These are phyloP conservation scores for Taiozyma sp. DNA, from an alignment of 1,139 yeast genomes.

Conservation along the genomic window DNA sequence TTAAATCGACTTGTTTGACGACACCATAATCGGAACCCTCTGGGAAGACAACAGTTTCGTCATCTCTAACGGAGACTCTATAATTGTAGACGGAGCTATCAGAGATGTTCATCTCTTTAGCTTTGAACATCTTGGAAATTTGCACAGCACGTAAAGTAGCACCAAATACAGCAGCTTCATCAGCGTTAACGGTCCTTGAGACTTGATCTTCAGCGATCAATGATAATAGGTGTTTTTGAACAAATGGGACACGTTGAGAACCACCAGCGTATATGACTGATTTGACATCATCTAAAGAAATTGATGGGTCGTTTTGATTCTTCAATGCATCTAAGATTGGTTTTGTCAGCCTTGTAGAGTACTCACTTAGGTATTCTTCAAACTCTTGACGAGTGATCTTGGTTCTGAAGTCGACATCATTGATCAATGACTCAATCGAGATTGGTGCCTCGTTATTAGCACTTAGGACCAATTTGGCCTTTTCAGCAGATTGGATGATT, in stretches of 20 bases:
- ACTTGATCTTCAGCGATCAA: conserved; percentile 59
- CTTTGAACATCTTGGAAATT: conserved; percentile 53
- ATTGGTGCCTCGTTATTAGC: conserved; percentile 78
- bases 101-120: conserved; percentile 54
- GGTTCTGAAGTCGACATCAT: conserved; percentile 70
- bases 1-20: conserved; percentile 20
- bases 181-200: conserved; percentile 91
- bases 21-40: conserved; percentile 37
- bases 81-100: conserved; percentile 51
- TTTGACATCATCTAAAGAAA: conserved; percentile 37
- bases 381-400: conserved; percentile 71
- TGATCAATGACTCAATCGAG: conserved; percentile 63
- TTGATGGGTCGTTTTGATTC: conserved; percentile 26
- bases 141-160: conserved; percentile 78
- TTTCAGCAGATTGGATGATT: conserved; percentile 79
- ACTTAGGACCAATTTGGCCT: conserved; percentile 79
- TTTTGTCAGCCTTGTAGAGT: conserved; percentile 41
- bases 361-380: conserved; percentile 50
- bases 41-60: conserved; percentile 33
- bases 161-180: conserved; percentile 92
- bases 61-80: conserved; percentile 32
- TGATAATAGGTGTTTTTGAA: conserved; percentile 54
- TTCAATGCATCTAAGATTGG: conserved; percentile 57
- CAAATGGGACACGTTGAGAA: conserved; percentile 84
- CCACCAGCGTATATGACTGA: conserved; percentile 90